Evolutionary conservation across 2,329 filamentous ascomycete species (phyloP).

Genomic region (Penicillium sclerotigenum): DNA sequence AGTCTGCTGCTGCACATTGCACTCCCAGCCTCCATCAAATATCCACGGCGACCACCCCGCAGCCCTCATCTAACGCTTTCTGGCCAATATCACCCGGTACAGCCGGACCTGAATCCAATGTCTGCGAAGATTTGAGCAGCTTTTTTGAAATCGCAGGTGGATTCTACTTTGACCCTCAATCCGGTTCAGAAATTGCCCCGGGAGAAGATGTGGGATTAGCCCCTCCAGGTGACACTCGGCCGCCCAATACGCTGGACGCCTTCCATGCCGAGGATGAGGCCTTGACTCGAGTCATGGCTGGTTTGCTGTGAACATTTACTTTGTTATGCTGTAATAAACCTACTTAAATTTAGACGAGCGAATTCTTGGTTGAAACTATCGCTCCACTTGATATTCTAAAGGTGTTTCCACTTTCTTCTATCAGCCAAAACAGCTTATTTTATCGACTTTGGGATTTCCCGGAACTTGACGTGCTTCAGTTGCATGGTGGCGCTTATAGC

Average conservation of each 20-base stretch:
- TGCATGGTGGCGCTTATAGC: background rate
- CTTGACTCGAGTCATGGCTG: conserved; percentile 36
- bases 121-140: conserved; percentile 54
- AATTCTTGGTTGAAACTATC: background rate
- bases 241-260: conserved; percentile 21
- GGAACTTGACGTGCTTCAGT: background rate
- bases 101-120: conserved; percentile 17
- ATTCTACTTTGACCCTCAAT: conserved; percentile 29
- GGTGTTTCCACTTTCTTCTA: background rate
- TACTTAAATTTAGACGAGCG: too few species aligned
- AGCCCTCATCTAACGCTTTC: conserved; percentile 9
- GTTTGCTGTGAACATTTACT: conserved; percentile 24
- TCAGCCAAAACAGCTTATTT: background rate
- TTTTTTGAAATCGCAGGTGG: conserved; percentile 61
- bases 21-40: conserved; percentile 6
- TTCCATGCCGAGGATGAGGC: conserved; percentile 38
- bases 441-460: background rate
- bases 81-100: conserved; percentile 21
- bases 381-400: background rate
- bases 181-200: conserved; percentile 4
- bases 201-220: conserved; percentile 10
- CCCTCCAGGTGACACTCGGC: conserved; percentile 1
- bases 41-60: conserved; percentile 13
- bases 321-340: background rate
- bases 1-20: conserved; percentile 1